Evolutionary conservation across 129 eudicot species (phyloP), one percentile per base, ranked within the genome.

Genomic region (Cynara cardunculus): DNA sequence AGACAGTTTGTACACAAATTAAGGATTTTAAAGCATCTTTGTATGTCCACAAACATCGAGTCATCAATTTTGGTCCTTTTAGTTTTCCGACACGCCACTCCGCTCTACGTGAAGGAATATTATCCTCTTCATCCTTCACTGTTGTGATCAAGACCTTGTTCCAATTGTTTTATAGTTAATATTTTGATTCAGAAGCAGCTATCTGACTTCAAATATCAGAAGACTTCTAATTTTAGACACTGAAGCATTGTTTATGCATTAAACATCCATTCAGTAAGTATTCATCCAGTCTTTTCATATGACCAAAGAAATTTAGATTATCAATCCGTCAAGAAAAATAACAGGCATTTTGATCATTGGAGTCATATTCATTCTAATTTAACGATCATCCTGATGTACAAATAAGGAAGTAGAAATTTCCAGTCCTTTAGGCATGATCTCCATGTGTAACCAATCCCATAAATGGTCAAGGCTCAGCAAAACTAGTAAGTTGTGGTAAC

Each of bases 131-230:
- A 44, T 69, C 44, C 46, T 79, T 21, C 69, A 39, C 28, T 66
- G 34, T 16, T 79, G 8, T 79, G 46, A 78, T 78, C 46, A n/a
- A 4, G 70, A 6, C 46, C 9, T 28, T 53, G 69, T 75, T 56
- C 19, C 9, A 27, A 46, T 30, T 7, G 44, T 18, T 18, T 5
- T 18, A 41, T 74, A 18, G 69, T 75, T 16, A 0, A 8, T 28
- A 75, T 34, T 9, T 75, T 3, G 19, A 19, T 66, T 76, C 31
- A 77, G 14, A 66, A 66, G 41, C 53, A 41, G 44, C 28, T 67
- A 13, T 78, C 81, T 67, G 26, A 26, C 74, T 34, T 56, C 62
- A 77, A 39, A 25, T 65, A 35, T 67, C 73, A 66, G 5, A 64
- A 34, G 53, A 18, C 37, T 66, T 39, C 5, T 26, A 25, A 39